Conservation (phyloP, 2,329 filamentous ascomycete species). For the Aspergillus pseudonomiae region DNA sequence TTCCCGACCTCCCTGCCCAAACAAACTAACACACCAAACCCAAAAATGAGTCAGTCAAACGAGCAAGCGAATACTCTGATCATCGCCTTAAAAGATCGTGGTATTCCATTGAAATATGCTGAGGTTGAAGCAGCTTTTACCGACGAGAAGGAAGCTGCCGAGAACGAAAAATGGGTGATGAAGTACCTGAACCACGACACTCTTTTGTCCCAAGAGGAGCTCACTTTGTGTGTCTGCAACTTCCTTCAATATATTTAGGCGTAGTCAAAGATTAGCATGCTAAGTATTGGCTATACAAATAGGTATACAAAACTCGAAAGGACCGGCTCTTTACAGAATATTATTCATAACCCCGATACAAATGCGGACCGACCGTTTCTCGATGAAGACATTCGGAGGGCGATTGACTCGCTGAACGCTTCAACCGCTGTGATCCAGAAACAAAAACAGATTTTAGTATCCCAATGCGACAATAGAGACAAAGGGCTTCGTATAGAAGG, state of each 20-base stretch:
- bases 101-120: slow-evolving; percentile 31
- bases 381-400: slow-evolving; percentile 41
- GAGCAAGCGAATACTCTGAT: slow-evolving; percentile 26
- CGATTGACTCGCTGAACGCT: slow-evolving; percentile 40
- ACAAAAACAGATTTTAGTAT: slow-evolving; percentile 36
- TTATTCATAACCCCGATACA: slow-evolving; percentile 33
- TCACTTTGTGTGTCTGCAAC: slow-evolving; percentile 33
- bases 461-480: slow-evolving; percentile 36
- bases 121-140: slow-evolving; percentile 32
- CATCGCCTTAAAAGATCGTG: slow-evolving; percentile 33
- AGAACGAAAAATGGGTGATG: slow-evolving; percentile 35
- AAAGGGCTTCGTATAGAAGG: slow-evolving; percentile 28
- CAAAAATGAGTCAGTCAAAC: slow-evolving; percentile 19
- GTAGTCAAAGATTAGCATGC: neutral
- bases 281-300: neutral
- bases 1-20: neutral
- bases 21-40: slow-evolving; percentile 11
- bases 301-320: slow-evolving; percentile 41
- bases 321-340: slow-evolving; percentile 31
- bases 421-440: slow-evolving; percentile 40
- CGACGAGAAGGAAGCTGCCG: slow-evolving; percentile 18
- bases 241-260: neutral
- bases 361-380: slow-evolving; percentile 40
- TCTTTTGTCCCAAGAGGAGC: slow-evolving; percentile 44
- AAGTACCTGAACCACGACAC: slow-evolving; percentile 37